phyloP scores from a whole-genome alignment of 2,329 filamentous ascomycete genomes.

The Intubia oerlemansii region DNA sequence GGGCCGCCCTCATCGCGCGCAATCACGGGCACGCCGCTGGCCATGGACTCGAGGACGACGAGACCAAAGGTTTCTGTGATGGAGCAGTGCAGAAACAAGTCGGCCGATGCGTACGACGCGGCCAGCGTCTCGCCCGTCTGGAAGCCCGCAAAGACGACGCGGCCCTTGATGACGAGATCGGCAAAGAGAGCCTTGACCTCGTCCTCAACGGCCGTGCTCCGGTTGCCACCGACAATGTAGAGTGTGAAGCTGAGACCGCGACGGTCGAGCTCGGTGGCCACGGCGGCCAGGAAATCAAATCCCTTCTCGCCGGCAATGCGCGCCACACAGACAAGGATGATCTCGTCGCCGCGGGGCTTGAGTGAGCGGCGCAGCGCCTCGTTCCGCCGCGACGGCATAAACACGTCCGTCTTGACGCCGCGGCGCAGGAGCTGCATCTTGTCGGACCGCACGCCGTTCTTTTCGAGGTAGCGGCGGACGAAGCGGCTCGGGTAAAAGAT shows the following conservation, averaged over 20 bases:
- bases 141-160: slow-evolving; percentile 46
- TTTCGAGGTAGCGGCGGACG: slow-evolving; percentile 37
- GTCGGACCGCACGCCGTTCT: slow-evolving; percentile 28
- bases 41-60: slow-evolving; percentile 51
- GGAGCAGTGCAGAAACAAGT: slow-evolving; percentile 51
- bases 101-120: slow-evolving; percentile 44
- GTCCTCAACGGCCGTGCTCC: slow-evolving; percentile 37
- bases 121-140: slow-evolving; percentile 37
- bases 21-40: slow-evolving; percentile 45
- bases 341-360: slow-evolving; percentile 38
- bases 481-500: slow-evolving; percentile 49
- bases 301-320: slow-evolving; percentile 50
- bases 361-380: slow-evolving; percentile 28
- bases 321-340: slow-evolving; percentile 44
- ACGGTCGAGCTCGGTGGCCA: slow-evolving; percentile 28
- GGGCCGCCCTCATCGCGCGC: slow-evolving; percentile 49
- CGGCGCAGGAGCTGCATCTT: slow-evolving; percentile 41
- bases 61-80: slow-evolving; percentile 53
- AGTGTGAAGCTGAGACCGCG: slow-evolving; percentile 38
- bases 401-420: slow-evolving; percentile 42
- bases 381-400: slow-evolving; percentile 31
- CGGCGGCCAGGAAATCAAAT: slow-evolving; percentile 42
- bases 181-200: slow-evolving; percentile 40
- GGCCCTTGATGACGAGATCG: slow-evolving; percentile 21
- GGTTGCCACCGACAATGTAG: slow-evolving; percentile 46